Evolutionary conservation across 192 early-diverging fungal species (phyloP).

Genomic region (Coemansia erecta): DNA sequence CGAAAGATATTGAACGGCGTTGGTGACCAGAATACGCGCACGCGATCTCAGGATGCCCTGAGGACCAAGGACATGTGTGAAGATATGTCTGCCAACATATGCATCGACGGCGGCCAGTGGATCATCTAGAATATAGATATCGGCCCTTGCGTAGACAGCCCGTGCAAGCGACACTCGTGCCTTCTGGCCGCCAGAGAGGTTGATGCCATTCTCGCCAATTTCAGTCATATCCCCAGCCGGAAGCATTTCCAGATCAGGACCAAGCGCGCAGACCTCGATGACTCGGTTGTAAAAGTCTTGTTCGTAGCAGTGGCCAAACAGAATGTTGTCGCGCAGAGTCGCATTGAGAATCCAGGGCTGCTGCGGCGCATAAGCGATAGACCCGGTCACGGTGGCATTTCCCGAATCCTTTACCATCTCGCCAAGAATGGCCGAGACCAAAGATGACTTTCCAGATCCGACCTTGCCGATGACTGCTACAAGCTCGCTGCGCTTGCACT

Average conservation of each 20-base stretch:
- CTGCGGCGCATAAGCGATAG: slow-evolving; percentile 60
- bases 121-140: slow-evolving; percentile 69
- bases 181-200: slow-evolving; percentile 62
- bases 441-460: slow-evolving; percentile 66
- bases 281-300: slow-evolving; percentile 56
- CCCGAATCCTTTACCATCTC: slow-evolving; percentile 50
- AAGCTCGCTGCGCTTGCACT: slow-evolving; percentile 52
- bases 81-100: slow-evolving; percentile 62
- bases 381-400: slow-evolving; percentile 20
- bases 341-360: slow-evolving; percentile 69
- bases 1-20: slow-evolving; percentile 56
- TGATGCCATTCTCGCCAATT: slow-evolving; percentile 68
- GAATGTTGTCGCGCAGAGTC: too few species aligned
- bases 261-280: slow-evolving; percentile 57
- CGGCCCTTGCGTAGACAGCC: slow-evolving; percentile 63
- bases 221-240: slow-evolving; percentile 57
- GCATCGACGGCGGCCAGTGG: slow-evolving; percentile 70
- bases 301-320: slow-evolving; percentile 61
- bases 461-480: slow-evolving; percentile 63
- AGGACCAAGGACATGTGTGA: slow-evolving; percentile 54
- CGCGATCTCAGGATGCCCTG: slow-evolving; percentile 51
- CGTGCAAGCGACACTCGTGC: slow-evolving; percentile 67
- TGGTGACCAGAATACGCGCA: slow-evolving; percentile 62
- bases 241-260: slow-evolving; percentile 58
- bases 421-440: slow-evolving; percentile 62